phyloP scores from a whole-genome alignment of 768 basidiomycete genomes.

The Auriscalpium microsporum region DNA sequence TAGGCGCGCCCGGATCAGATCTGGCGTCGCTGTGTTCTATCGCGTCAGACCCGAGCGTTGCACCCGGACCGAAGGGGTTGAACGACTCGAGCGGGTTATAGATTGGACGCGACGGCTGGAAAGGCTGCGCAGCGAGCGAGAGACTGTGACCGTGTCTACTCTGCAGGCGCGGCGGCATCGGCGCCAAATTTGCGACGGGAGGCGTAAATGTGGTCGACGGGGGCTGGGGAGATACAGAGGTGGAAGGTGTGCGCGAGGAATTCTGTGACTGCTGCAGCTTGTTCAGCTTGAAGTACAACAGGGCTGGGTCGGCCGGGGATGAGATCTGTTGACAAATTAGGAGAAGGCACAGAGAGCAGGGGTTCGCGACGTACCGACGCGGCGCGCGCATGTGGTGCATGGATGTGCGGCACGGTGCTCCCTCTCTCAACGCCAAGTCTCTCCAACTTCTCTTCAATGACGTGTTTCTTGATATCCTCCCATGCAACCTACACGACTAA shows the following conservation, averaged over 20 bases:
- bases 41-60: conserved; percentile 44
- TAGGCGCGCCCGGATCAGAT: conserved; percentile 49
- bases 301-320: conserved; percentile 80
- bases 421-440: conserved; percentile 72
- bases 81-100: conserved; percentile 35
- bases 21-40: conserved; percentile 25
- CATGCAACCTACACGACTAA: conserved; percentile 48
- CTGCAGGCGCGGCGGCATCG: conserved; percentile 31
- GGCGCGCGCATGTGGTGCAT: conserved; percentile 73
- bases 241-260: conserved; percentile 41
- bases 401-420: conserved; percentile 48
- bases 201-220: conserved; percentile 46
- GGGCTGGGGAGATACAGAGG: conserved; percentile 60
- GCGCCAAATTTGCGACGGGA: conserved; percentile 31
- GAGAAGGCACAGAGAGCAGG: conserved; percentile 13
- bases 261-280: conserved; percentile 71
- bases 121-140: conserved; percentile 58
- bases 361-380: conserved; percentile 55
- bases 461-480: conserved; percentile 60
- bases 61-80: conserved; percentile 59
- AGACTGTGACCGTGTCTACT: conserved; percentile 66
- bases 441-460: conserved; percentile 76
- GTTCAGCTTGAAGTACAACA: conserved; percentile 75
- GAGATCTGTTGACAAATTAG: conserved; percentile 53
- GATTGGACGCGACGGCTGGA: conserved; percentile 29